Conservation (phyloP, 371 early-diverging fungal species). For the Zancudomyces culisetae region DNA sequence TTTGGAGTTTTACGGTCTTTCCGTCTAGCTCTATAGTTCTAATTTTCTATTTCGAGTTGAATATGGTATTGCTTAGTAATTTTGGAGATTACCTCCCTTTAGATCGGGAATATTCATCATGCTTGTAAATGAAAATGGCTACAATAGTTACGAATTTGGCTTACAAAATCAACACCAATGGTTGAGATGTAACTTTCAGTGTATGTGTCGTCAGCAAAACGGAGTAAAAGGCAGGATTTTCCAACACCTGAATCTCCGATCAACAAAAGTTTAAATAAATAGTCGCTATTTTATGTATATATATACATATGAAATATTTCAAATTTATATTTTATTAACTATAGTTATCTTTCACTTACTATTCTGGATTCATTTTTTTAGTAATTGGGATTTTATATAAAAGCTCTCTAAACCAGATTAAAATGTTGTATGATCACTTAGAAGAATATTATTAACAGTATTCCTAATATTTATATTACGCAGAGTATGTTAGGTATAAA, state of each 20-base stretch:
- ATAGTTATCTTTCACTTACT: too few relatives aligned
- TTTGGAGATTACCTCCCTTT: too few relatives aligned
- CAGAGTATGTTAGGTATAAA: too few relatives aligned
- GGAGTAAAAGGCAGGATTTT: conserved; percentile 90
- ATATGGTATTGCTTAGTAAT: too few relatives aligned
- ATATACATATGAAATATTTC: not conserved
- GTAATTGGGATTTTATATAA: too few relatives aligned
- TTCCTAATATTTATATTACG: too few relatives aligned
- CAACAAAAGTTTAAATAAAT: conserved; percentile 95
- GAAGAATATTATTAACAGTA: too few relatives aligned
- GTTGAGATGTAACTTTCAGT: conserved; percentile 96
- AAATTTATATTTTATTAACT: not conserved
- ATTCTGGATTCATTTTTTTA: not conserved
- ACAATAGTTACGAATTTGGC: too few relatives aligned
- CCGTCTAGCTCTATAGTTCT: conserved; percentile 96
- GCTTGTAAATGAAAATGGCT: too few relatives aligned
- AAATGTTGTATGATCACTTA: too few relatives aligned
- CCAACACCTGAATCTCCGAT: conserved; percentile 99
- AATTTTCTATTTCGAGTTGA: conserved; percentile 98
- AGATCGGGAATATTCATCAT: too few relatives aligned
- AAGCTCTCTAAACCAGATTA: too few relatives aligned
- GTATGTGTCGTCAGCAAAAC: conserved; percentile 96
- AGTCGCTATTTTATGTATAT: conserved; percentile 89
- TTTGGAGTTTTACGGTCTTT: conserved; percentile 96
- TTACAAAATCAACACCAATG: conserved; percentile 99